phyloP scores from a whole-genome alignment of 2,329 filamentous ascomycete genomes.

The Emergomyces pasteurianus region DNA sequence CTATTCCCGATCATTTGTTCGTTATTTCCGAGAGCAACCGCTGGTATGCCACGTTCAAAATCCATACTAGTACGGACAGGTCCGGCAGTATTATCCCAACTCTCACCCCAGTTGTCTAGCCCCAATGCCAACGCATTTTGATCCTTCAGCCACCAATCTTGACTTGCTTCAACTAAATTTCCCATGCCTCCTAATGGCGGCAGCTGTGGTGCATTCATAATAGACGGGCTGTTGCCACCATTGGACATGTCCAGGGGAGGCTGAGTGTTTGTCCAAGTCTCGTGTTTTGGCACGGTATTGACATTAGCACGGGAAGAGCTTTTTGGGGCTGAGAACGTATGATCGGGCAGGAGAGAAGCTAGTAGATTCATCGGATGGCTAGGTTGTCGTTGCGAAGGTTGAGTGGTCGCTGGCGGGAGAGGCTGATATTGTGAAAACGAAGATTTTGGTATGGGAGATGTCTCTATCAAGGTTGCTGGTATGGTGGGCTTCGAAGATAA shows the following conservation, averaged over 20 bases:
- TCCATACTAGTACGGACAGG: not conserved
- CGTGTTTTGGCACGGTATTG: constrained; percentile 8
- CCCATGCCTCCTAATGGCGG: constrained; percentile 45
- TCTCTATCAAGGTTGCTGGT: not conserved
- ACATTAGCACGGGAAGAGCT: not conserved
- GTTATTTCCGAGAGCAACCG: not conserved
- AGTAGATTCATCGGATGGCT: not conserved
- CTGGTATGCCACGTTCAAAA: not conserved
- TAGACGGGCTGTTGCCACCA: constrained; percentile 12
- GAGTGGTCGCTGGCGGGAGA: constrained; percentile 18
- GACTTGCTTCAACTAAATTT: constrained; percentile 49
- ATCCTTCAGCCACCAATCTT: constrained; percentile 54
- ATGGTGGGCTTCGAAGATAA: not conserved
- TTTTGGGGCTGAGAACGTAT: not conserved
- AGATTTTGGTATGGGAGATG: not conserved
- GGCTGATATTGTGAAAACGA: constrained; percentile 15
- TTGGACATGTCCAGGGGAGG: constrained; percentile 11
- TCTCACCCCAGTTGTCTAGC: constrained; percentile 42
- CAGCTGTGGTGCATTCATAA: constrained; percentile 3
- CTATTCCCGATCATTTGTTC: not conserved
- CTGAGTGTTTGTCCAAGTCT: constrained; percentile 2
- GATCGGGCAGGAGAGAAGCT: not conserved
- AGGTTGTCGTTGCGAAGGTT: not conserved
- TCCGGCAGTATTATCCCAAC: constrained; percentile 1
- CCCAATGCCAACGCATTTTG: constrained; percentile 49